phyloP scores from a whole-genome alignment of 257 asterid species.

The Primulina huaijiensis region DNA sequence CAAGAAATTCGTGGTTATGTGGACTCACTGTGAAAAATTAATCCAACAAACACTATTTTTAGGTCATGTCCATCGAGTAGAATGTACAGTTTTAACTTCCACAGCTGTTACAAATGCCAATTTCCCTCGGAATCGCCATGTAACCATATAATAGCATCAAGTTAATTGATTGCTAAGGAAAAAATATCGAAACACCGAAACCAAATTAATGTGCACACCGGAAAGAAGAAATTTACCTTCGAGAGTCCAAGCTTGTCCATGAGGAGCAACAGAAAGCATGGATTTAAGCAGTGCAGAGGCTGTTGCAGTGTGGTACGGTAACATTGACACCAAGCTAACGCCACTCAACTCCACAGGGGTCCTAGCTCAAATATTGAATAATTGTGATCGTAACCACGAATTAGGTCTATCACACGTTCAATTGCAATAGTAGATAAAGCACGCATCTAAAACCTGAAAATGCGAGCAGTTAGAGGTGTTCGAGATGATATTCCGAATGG shows the following conservation, averaged over 20 bases:
- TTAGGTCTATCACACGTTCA: not conserved
- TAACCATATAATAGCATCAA: not conserved
- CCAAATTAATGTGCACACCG: not conserved
- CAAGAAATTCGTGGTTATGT: not conserved
- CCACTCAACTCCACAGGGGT: constrained; percentile 40
- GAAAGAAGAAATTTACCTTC: constrained; percentile 27
- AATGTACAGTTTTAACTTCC: not conserved
- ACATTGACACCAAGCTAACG: constrained; percentile 27
- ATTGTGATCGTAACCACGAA: not conserved
- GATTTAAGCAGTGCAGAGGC: constrained; percentile 42
- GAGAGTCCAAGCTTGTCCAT: constrained; percentile 32
- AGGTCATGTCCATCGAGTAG: not conserved
- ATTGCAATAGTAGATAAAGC: not conserved
- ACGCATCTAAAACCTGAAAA: constrained; percentile 50
- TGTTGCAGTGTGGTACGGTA: constrained; percentile 37
- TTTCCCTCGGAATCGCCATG: not conserved
- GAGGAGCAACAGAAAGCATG: constrained; percentile 34
- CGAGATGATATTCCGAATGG: constrained; percentile 63
- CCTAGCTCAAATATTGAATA: constrained; percentile 15
- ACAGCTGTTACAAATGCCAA: not conserved
- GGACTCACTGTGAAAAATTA: not conserved
- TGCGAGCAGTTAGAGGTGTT: constrained; percentile 62
- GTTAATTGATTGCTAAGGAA: not conserved
- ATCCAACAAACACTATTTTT: not conserved
- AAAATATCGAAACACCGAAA: not conserved